Evolutionary conservation across 2,329 filamentous ascomycete species (phyloP), one percentile per base, ranked within the genome.

Genomic region (Biscogniauxia marginata): DNA sequence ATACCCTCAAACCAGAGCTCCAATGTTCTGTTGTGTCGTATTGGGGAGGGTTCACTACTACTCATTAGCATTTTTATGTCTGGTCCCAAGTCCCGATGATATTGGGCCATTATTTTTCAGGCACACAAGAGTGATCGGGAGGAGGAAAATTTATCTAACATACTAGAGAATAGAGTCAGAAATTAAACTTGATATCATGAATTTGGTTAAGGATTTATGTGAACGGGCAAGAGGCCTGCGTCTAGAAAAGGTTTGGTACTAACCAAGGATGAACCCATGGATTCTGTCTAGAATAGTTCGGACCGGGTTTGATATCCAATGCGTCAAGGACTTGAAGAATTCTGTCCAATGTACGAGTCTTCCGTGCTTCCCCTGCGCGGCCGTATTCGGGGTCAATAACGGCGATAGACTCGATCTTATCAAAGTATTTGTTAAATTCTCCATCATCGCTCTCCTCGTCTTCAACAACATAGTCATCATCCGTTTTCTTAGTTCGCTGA

Each of bases 1-100:
- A 65, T 4, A 57, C 46, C 16, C 59, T 62, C 8, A 65, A 24
- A 11, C 63, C 65, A 1, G 56, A 54, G 25, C 49, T 63, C 47
- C 52, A 64, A 3, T 48, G 2, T 3, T 58, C 55, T 25, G 7
- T 39, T 1, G 11, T 18, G 3, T 23, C 16, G 1, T 52, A 18
- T 9, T 57, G 56, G 7, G 54, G 56, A 9, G 56, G 16, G 39
- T 61, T 59, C 53, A 54, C 58, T 61, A 20, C 11, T 50, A 52
- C 9, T 11, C n/a, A 49, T 25, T 56, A 16, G 58, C 50, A 11
- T 18, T 3, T 8, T 46, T n/a, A n/a, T n/a, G n/a, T n/a, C n/a
- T n/a, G n/a, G n/a, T n/a, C n/a, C n/a, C n/a, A n/a, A n/a, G n/a
- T n/a, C n/a, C n/a, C n/a, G n/a, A n/a, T n/a, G n/a, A n/a, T n/a